Conservation (phyloP, 1,284 basidiomycete genomes). For the Melampsora occidentalis region DNA sequence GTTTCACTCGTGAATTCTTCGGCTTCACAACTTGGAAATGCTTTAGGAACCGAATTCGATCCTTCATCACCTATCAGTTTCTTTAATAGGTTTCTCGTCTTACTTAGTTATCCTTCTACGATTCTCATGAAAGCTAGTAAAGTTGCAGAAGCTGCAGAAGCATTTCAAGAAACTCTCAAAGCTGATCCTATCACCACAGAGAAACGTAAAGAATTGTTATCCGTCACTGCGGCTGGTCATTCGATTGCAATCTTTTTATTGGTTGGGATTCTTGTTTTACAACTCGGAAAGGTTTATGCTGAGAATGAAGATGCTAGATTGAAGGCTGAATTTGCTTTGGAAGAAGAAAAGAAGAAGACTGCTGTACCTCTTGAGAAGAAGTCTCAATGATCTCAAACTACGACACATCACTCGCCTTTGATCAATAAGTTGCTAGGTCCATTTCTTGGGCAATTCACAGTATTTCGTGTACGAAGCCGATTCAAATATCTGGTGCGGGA, state of each 20-base stretch:
- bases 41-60: constrained; percentile 13
- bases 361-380: constrained; percentile 8
- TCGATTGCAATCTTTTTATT: constrained; percentile 38
- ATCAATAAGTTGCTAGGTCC: too few relatives aligned
- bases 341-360: constrained; percentile 6
- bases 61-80: constrained; percentile 7
- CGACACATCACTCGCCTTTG: too few relatives aligned
- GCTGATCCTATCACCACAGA: constrained; percentile 14
- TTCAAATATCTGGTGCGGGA: too few relatives aligned
- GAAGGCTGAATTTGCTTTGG: constrained; percentile 18
- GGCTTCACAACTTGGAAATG: not conserved
- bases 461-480: too few relatives aligned
- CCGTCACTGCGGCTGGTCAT: constrained; percentile 38
- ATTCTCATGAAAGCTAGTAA: constrained; percentile 6
- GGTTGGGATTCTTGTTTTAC: constrained; percentile 25
- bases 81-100: constrained; percentile 19
- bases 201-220: constrained; percentile 11
- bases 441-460: too few relatives aligned
- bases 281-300: constrained; percentile 38
- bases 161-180: not conserved
- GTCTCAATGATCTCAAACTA: not conserved
- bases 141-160: not conserved
- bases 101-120: constrained; percentile 28
- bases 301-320: constrained; percentile 29
- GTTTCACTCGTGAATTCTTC: constrained; percentile 10